Base-by-base conservation (phyloP, 2,329 filamentous ascomycete genomes). In the Hypoxylon sp. region DNA sequence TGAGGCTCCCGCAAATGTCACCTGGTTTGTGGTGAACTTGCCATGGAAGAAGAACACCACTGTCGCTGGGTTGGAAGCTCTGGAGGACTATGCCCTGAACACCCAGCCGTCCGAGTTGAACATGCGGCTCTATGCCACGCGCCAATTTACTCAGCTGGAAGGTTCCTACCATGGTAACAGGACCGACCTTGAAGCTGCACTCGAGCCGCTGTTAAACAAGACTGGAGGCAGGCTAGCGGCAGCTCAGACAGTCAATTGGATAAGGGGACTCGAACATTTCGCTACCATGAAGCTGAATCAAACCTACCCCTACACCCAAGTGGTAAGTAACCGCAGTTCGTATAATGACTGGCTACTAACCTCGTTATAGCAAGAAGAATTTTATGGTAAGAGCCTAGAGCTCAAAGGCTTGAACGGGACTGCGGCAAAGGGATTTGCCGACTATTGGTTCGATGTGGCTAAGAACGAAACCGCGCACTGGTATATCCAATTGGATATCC, bases 21-120 rank as follows among this genome's bases (percentile, higher is more conserved):
- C 77, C 11, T 77, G 72, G 71, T 78, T 78, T 53, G 70, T 76
- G 13, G 76, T 64, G 14, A 76, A 66, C 29, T 33, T 78, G 48
- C 75, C 75, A 3, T 68, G 70, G 70, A 77, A 73, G 60, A 69
- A 73, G 52, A 71, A 73, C 33, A 75, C 66, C 1, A 68, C 74
- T 3, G 74, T 73, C 11, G 70, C 72, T 2, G 74, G 67, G n/a
- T 82, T 94, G 4, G 91, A 93, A 54, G 75, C 75, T 11, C 58
- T 79, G 2, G 72, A 78, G 48, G 74, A 76, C 19, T 78, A 73
- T 46, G 69, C 65, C 17, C 52, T 64, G 10, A 74, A 78, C 42
- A 76, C 72, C 6, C 80, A 82, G 79, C 80, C 81, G 6, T 64
- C 71, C 5, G 81, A 82, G 75, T 69, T 83, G 22, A 83, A 83